These are phyloP conservation scores for Hanseniaspora occidentalis DNA, from an alignment of 805 yeast genomes.

Conservation along the genomic window DNA sequence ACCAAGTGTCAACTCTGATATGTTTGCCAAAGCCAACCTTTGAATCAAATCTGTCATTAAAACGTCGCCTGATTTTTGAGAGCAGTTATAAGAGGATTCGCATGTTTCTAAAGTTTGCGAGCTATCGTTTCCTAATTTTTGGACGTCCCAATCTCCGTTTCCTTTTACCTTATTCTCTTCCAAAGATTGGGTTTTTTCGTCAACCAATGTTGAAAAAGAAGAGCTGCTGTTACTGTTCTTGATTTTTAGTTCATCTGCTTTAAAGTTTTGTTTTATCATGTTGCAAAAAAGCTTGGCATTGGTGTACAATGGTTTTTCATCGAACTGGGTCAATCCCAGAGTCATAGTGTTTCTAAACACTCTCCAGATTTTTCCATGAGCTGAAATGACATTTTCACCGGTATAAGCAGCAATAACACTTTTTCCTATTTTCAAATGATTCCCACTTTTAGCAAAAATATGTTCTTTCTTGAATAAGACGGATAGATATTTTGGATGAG, in stretches of 20 bases:
- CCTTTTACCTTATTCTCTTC: too few species aligned
- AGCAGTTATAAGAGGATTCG: too few species aligned
- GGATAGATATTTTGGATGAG: slow-evolving; percentile 33
- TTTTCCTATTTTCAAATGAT: slow-evolving; percentile 44
- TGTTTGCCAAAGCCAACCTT: slow-evolving; percentile 34
- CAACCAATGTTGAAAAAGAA: too few species aligned
- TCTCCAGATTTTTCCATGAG: slow-evolving; percentile 43
- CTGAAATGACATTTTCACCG: slow-evolving; percentile 49
- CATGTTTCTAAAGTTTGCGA: background rate
- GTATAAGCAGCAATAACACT: slow-evolving; percentile 42
- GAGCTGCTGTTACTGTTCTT: background rate
- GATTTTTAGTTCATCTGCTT: slow-evolving; percentile 1
- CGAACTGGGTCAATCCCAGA: slow-evolving; percentile 38
- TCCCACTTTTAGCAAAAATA: slow-evolving; percentile 45
- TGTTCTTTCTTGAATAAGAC: slow-evolving; percentile 38
- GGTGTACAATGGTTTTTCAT: slow-evolving; percentile 24
- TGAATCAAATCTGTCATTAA: slow-evolving; percentile 33
- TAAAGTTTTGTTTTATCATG: slow-evolving; percentile 12
- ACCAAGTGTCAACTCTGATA: slow-evolving; percentile 39
- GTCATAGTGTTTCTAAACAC: slow-evolving; percentile 33
- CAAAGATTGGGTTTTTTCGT: background rate
- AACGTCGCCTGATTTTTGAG: slow-evolving; percentile 9
- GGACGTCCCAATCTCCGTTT: too few species aligned
- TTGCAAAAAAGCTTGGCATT: slow-evolving; percentile 28
- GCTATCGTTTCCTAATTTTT: background rate